A percentile compares a stretch with the other conserved stretches of the same genome.
phyloP scores from a whole-genome alignment of 495 filamentous ascomycete genomes.

The Halenospora varia region DNA sequence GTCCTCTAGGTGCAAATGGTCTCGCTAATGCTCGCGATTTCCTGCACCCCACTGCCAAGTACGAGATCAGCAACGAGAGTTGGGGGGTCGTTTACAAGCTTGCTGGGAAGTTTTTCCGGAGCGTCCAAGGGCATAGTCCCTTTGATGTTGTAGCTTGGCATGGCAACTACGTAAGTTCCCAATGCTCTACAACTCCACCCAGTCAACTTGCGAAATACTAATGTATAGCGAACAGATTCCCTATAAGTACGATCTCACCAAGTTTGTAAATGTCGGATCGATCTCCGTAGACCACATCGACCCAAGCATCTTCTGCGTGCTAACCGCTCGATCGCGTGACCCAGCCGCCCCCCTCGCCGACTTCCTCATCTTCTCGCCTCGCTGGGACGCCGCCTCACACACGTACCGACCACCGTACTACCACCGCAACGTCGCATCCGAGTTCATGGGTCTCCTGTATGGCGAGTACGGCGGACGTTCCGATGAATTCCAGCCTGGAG shows the following conservation, averaged over 20 bases:
- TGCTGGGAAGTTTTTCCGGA: constrained; percentile 57
- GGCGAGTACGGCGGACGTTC: constrained; percentile 50
- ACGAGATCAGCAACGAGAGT: constrained; percentile 41
- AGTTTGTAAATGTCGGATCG: constrained; percentile 74
- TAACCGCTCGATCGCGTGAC: constrained; percentile 62
- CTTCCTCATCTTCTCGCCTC: constrained; percentile 80
- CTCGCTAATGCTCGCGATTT: constrained; percentile 73
- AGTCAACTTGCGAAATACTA: constrained; percentile 43
- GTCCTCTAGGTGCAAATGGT: constrained; percentile 66
- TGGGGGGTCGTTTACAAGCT: constrained; percentile 61
- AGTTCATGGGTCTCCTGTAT: constrained; percentile 54
- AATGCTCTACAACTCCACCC: constrained; percentile 42
- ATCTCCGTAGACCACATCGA: constrained; percentile 79
- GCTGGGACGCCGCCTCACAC: constrained; percentile 74
- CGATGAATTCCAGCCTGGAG: constrained; percentile 53
- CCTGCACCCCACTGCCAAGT: constrained; percentile 59
- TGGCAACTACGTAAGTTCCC: constrained; percentile 61
- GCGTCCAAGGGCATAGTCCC: constrained; percentile 65
- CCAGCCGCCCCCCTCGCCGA: constrained; percentile 74
- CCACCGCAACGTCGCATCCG: constrained; percentile 70
- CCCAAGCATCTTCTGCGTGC: constrained; percentile 77
- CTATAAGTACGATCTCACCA: constrained; percentile 83
- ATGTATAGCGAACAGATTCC: constrained; percentile 41
- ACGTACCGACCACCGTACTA: constrained; percentile 85
- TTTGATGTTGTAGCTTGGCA: constrained; percentile 92